Base-by-base conservation (phyloP, 257 asterid species). In the Ehretia macrophylla region DNA sequence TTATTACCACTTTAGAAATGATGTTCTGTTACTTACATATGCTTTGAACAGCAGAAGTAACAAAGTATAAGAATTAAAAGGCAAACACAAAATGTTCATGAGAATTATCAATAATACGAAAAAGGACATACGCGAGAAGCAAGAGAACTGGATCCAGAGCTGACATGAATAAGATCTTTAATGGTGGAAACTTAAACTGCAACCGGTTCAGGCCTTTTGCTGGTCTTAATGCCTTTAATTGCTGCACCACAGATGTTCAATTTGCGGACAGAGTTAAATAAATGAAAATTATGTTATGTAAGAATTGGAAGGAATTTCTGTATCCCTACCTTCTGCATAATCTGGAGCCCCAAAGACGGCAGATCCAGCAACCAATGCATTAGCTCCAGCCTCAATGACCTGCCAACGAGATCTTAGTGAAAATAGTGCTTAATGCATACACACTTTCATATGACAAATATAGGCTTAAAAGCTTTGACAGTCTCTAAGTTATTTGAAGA, bases 331-430 rank as follows among this genome's bases (percentile, higher is more conserved):
- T 93, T 74, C 94, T 27, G 99, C 99, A 59, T 89, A 93, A 72
- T 93, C 94, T 18, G 99, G 94, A 66, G 99, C 96, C 62, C 99
- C 96, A 60, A 93, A 93, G 44, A 93, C 97, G 45, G 99, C 99
- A 47, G 99, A 93, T 60, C 99, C 99, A 57, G 99, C 99, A 65
- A 93, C 99, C 68, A 93, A 55, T 35, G 99, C 99, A 63, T 93
- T 93, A 32, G 99, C 99, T 64, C 99, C 99, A 54, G 99, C 99
- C 77, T 93, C 97, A 65, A 85, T 90, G 48, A 93, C 99, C 99
- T 93, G 82, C 60, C 69, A 56, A 20, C 20, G n/a, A 55, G 39
- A 13, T 56, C 38, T 56, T 62, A 23, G 45, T 59, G 27, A n/a
- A 11, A 16, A 14, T n/a, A 23, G 42, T 27, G 35, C n/a, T n/a